Percentiles rank a stretch among this genome's conserved stretches.
Evolutionary conservation across 345 rosid genomes (phyloP).

Genomic region (Rhodamnia rubescens): DNA sequence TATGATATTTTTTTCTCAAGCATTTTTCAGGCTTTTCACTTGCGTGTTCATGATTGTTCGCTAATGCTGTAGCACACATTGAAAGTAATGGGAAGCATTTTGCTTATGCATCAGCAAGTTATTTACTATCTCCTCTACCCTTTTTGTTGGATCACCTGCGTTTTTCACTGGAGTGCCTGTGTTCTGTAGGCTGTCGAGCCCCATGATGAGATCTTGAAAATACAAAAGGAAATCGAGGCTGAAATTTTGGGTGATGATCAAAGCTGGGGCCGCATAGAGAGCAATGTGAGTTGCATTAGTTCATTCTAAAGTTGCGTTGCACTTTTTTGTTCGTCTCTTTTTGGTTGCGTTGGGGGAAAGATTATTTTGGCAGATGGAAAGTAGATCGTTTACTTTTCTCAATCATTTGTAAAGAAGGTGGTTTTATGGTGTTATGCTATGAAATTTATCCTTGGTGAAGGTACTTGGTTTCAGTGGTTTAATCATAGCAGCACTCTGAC

Average conservation of each 20-base stretch:
- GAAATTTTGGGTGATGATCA: slow-evolving; percentile 75
- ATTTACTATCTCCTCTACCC: not conserved
- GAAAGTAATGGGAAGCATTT: not conserved
- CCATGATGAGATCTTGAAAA: slow-evolving; percentile 54
- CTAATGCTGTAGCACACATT: not conserved
- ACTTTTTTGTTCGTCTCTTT: not conserved
- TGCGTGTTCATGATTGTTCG: not conserved
- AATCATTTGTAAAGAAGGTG: not conserved
- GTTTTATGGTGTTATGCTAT: not conserved
- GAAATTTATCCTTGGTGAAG: not conserved
- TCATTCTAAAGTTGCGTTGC: not conserved
- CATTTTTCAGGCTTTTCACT: not conserved
- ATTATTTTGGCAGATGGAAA: not conserved
- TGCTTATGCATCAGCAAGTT: not conserved
- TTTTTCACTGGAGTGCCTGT: not conserved
- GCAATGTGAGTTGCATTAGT: slow-evolving; percentile 31
- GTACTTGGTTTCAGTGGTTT: not conserved
- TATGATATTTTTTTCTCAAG: not conserved
- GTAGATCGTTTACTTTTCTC: not conserved
- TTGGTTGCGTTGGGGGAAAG: not conserved
- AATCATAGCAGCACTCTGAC: not conserved
- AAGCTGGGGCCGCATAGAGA: slow-evolving; percentile 56
- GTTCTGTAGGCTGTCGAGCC: slow-evolving; percentile 31
- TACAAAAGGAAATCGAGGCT: slow-evolving; percentile 51
- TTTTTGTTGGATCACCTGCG: not conserved